Base-by-base conservation (phyloP, 192 early-diverging fungal species). In the Piromyces sp. region DNA sequence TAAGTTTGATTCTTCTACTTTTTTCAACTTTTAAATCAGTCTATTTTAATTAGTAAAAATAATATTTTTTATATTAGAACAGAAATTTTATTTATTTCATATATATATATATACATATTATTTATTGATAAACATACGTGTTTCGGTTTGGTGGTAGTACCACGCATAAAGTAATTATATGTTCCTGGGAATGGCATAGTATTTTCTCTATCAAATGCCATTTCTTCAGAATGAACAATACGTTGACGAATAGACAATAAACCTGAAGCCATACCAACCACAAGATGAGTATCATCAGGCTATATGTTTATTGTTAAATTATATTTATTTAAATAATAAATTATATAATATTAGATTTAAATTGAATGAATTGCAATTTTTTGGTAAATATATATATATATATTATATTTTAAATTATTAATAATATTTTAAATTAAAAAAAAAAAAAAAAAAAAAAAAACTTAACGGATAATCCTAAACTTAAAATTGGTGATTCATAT, bases 231-330 rank as follows among this genome's bases (percentile, higher is more conserved):
- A 82, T 95, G 93, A 26, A 94, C 88, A n/a, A 90, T 88, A 79
- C 96, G 91, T 81, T 94, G 92, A 79, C 95, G 94, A 81, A 97
- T 91, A 38, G 95, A 93, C 11, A 99, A 88, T 38, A 95, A 87
- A 37, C 97, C 95, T 38, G 90, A 92, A 68, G 94, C 90, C 95
- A 97, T 98, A 82, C 97, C 97, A 29, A 94, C 95, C 0, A 92
- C 95, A 81, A 99, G 86, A 81, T 93, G 92, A 17, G 94, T 94
- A 83, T 96, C 94, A 84, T 96, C 91, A 26, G 96, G 93, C 87
- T 93, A 86, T 68, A 14, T 14, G 1, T 14, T 13, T 38, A 38
- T 38, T 38, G 1, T 13, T 38, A 38, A 14, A 14, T 13, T 13
- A 38, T 38, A 14, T 14, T 13, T 38, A 38, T 38, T 38, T 14